Evolutionary conservation across 495 filamentous ascomycete species (phyloP), one percentile per base, ranked within the genome.

Genomic region (Daldinia decipiens): DNA sequence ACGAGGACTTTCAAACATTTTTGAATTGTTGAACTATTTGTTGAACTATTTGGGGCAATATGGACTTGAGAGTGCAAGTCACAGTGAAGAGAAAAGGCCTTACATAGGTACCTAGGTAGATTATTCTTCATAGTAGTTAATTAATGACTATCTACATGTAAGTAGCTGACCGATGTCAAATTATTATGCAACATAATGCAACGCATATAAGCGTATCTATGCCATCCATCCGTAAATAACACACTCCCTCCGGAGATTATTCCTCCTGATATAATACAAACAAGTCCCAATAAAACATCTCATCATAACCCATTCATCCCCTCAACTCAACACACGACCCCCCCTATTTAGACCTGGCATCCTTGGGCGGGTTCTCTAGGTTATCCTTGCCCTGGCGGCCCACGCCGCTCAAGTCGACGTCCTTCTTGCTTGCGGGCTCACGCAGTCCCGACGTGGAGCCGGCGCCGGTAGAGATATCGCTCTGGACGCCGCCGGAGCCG

Each of bases 371-470:
- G n/a, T 77, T 74, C 1, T 84, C 79, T 12, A 88, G 70, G 34
- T 79, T 77, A 34, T 88, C 87, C 65, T 83, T 79, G n/a, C 78
- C 86, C 70, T 89, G 83, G 53, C 85, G 82, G 13, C 87, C 89
- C 62, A 89, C 80, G 21, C 65, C 62, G 74, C 81, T 81, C 53
- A 85, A 70, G 69, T 85, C 85, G 0, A 76, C 80, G 3, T 84
- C 79, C 24, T 81, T 83, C 60, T 84, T 87, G 8, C 88, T 88
- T 2, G 90, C 87, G 1, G 91, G 89, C 53, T 84, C 89, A 7
- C 88, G 81, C 12, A 95, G 78, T 4, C 85, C 86, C 34, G 84
- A 82, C 17, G 86, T 78, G 12, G 80, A 74, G 32, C 77, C 81
- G 3, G 80, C 82, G n/a, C 85, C 86, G 5, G 70, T 78, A 8